Evolutionary conservation across 2,329 filamentous ascomycete species (phyloP), one percentile per base, ranked within the genome.

Genomic region (Penicillium verrucosum): DNA sequence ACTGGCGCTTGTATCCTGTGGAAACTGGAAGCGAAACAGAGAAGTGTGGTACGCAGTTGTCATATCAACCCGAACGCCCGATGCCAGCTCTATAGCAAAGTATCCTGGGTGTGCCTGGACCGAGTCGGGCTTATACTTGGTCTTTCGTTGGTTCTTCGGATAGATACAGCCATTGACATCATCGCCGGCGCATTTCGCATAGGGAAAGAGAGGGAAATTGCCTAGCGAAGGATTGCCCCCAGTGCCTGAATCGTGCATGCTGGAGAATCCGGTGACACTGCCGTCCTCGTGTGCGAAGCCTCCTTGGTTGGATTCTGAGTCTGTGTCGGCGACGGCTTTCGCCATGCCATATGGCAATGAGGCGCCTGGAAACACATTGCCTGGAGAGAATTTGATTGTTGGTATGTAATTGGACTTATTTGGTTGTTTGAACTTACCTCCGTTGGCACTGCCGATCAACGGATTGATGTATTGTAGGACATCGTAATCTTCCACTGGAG

Each of bases 181-280:
- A 58, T 88, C 83, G 37, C 75, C 78, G 0, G 78, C 75, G 63
- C 88, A 91, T 36, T 78, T 77, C 10, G 80, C 74, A 64, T 89
- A 86, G 0, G 88, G 81, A 62, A 91, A 90, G 1, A 90, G 75
- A 1, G 88, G 85, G 53, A 90, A 90, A 66, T 89, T 89, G 6
- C 88, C 88, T 1, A 91, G 75, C 5, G 86, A 89, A 0, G 87
- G 85, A 11, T 72, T 66, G 34, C 75, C 77, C 51, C 79, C 79
- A 43, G 79, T 81, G 10, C 80, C 80, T 14, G 73, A 77, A 63
- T 82, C 80, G 56, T 82, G 80, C 73, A 81, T 75, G 9, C 74
- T 70, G 9, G 72, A 75, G 66, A 83, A 84, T 11, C 81, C 81
- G 11, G 78, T 79, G 46, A 83, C 72, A 38, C 73, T 77, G 55